These are phyloP conservation scores for Fusarium solani-melongenae DNA, from an alignment of 2,329 filamentous ascomycete genomes.

Conservation along the genomic window DNA sequence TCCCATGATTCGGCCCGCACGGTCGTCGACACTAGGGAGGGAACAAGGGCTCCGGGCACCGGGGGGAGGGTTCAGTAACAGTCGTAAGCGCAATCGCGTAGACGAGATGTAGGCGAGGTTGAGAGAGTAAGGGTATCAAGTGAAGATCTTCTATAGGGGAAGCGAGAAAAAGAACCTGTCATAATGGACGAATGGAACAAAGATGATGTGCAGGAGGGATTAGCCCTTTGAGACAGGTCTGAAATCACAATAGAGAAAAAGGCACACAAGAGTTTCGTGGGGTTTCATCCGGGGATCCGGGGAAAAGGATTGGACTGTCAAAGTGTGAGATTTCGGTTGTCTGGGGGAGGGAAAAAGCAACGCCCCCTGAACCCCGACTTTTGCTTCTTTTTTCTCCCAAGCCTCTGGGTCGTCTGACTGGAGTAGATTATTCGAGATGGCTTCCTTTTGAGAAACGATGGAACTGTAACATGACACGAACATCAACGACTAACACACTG, in stretches of 20 bases:
- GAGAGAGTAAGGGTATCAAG: not conserved
- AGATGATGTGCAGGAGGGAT: not conserved
- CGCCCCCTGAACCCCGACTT: not conserved
- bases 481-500: not conserved
- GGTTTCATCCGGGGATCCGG: slow-evolving; percentile 8
- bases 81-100: not conserved
- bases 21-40: not conserved
- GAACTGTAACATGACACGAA: not conserved
- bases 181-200: not conserved
- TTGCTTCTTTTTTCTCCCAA: not conserved
- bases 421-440: not conserved
- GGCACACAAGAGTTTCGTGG: not conserved
- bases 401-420: not conserved
- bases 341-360: slow-evolving; percentile 5
- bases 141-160: not conserved
- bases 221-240: slow-evolving; percentile 2
- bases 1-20: not conserved
- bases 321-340: not conserved
- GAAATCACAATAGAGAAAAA: slow-evolving; percentile 5
- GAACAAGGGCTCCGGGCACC: not conserved
- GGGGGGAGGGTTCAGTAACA: not conserved
- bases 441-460: not conserved
- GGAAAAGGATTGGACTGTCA: not conserved
- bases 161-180: not conserved
- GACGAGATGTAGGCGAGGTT: not conserved